Evolutionary conservation across 2,329 filamentous ascomycete species (phyloP).

Genomic region (Ceratocystis lukuohia): DNA sequence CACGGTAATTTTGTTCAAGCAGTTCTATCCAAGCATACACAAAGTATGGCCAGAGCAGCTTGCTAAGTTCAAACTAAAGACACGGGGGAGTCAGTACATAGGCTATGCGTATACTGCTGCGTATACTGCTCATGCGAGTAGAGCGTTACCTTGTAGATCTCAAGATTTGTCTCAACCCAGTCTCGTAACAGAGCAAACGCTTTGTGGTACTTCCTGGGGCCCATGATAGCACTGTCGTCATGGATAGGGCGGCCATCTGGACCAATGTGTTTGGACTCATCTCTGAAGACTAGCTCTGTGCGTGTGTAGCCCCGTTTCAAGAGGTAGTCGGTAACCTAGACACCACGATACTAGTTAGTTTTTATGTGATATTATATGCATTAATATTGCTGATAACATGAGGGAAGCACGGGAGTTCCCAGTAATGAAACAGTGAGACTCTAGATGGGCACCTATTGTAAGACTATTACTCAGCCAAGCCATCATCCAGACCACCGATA

Average conservation of each 20-base stretch:
- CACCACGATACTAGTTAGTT: not conserved
- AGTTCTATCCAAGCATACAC: constrained; percentile 84
- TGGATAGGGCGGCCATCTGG: constrained; percentile 65
- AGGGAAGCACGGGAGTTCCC: not conserved
- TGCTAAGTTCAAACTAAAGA: constrained; percentile 64
- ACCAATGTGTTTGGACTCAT: constrained; percentile 75
- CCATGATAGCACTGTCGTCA: constrained; percentile 45
- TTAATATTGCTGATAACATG: not conserved
- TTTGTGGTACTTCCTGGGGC: constrained; percentile 61
- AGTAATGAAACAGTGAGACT: not conserved
- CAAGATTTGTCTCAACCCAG: constrained; percentile 85
- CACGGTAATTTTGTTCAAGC: constrained; percentile 54
- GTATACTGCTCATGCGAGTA: not conserved
- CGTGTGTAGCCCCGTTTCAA: constrained; percentile 88
- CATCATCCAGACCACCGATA: too few species aligned
- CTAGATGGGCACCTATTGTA: not conserved
- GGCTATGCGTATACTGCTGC: not conserved
- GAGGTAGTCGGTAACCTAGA: constrained; percentile 76
- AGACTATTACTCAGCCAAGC: not conserved
- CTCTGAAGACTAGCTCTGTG: constrained; percentile 82
- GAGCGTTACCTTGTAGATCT: constrained; percentile 68
- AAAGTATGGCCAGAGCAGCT: constrained; percentile 84
- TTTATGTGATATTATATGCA: not conserved
- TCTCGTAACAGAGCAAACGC: constrained; percentile 60
- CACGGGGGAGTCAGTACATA: constrained; percentile 18